Conservation (phyloP, 495 filamentous ascomycete species). For the Ascobolus immersus region DNA sequence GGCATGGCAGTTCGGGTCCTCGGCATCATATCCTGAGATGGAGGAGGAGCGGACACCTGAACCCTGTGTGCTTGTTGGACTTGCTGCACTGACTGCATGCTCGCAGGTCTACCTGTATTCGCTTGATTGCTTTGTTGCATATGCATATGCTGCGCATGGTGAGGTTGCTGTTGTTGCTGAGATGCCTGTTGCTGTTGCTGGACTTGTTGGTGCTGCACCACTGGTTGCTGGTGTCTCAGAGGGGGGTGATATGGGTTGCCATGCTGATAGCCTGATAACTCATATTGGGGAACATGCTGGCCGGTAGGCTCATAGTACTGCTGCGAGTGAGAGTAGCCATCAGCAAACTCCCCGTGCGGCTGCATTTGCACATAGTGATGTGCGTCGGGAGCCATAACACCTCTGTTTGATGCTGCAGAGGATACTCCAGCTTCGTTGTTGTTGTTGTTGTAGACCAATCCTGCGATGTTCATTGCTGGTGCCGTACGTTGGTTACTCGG, state of each 20-base stretch:
- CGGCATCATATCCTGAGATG: no score
- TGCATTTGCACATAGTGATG: conserved; percentile 15
- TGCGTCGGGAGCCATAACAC: conserved; percentile 15
- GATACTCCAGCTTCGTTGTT: conserved; percentile 12
- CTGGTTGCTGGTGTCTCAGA: conserved; percentile 7
- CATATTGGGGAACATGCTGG: conserved; percentile 40
- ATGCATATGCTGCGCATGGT: conserved; percentile 12
- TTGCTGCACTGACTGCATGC: background rate
- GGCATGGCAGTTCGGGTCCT: no score
- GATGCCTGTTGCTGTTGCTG: conserved; percentile 6
- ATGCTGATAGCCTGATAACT: no score
- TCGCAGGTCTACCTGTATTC: no score
- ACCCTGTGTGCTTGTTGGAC: background rate
- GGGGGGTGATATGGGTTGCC: background rate
- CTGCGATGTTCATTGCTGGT: conserved; percentile 17
- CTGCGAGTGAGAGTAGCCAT: conserved; percentile 12
- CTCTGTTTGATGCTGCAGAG: conserved; percentile 12
- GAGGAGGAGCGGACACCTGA: background rate
- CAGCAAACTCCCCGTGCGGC: conserved; percentile 12
- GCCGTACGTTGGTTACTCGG: no score
- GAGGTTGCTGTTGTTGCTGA: conserved; percentile 3
- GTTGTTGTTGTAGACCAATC: conserved; percentile 16
- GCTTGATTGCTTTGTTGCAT: conserved; percentile 11
- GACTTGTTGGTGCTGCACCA: conserved; percentile 1
- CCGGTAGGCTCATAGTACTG: conserved; percentile 21